phyloP scores from a whole-genome alignment of 345 rosid species.

The Dipteronia sinensis region DNA sequence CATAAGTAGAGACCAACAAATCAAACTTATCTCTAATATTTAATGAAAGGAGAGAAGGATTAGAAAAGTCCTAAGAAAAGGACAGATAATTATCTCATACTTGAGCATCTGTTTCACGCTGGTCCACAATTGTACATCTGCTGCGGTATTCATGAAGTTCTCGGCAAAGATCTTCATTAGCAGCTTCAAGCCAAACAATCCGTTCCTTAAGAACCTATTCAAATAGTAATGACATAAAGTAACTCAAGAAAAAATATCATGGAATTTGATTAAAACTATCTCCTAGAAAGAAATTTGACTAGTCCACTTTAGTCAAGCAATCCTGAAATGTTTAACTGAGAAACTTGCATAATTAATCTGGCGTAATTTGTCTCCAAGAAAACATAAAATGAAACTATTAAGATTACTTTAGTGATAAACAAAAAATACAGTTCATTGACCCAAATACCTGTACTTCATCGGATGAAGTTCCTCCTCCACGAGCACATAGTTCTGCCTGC shows the following conservation, averaged over 20 bases:
- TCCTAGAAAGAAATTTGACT: background rate
- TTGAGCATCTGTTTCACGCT: constrained; percentile 71
- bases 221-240: constrained; percentile 9
- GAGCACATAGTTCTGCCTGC: constrained; percentile 96
- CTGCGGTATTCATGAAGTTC: constrained; percentile 85
- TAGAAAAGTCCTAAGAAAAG: constrained; percentile 8
- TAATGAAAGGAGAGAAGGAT: constrained; percentile 6
- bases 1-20: background rate
- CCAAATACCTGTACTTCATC: constrained; percentile 79
- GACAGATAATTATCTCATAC: constrained; percentile 44
- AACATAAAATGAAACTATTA: background rate
- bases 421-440: constrained; percentile 5
- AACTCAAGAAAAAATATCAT: background rate
- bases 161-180: constrained; percentile 88
- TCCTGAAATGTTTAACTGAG: background rate
- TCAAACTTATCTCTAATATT: background rate
- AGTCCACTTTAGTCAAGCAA: constrained; percentile 3
- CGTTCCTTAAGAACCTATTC: constrained; percentile 84
- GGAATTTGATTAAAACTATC: background rate
- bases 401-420: constrained; percentile 1
- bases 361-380: constrained; percentile 1
- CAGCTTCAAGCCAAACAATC: constrained; percentile 92
- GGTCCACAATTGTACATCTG: constrained; percentile 58
- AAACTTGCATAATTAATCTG: background rate
- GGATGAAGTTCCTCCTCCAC: constrained; percentile 75